Percentiles rank a stretch among this genome's conserved stretches.
phyloP scores from a whole-genome alignment of 2,329 filamentous ascomycete species.

The Colletotrichum karsti region DNA sequence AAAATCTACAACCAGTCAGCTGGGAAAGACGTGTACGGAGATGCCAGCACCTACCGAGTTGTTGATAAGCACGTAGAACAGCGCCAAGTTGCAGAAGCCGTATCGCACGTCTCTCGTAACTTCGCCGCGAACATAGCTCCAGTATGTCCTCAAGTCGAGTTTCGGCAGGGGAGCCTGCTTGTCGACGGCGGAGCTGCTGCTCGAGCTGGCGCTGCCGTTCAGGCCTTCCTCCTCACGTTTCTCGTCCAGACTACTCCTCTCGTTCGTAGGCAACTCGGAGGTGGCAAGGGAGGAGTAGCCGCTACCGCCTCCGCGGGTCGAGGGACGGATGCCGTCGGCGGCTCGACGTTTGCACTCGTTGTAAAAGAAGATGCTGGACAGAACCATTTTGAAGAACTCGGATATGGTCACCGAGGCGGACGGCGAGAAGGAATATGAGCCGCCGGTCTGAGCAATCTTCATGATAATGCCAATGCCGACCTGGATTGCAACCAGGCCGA shows the following conservation, averaged over 20 bases:
- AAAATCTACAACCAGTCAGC: conserved; percentile 36
- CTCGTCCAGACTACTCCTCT: conserved; percentile 31
- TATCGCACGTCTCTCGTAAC: conserved; percentile 38
- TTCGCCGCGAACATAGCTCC: conserved; percentile 33
- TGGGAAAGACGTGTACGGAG: background rate
- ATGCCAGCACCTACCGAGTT: conserved; percentile 35
- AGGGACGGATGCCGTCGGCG: conserved; percentile 28
- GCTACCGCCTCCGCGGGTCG: conserved; percentile 27
- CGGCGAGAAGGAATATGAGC: conserved; percentile 38
- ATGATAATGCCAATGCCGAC: conserved; percentile 44
- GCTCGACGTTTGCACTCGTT: conserved; percentile 34
- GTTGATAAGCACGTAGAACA: conserved; percentile 44
- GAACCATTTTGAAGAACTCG: conserved; percentile 40
- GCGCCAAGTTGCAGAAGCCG: conserved; percentile 40
- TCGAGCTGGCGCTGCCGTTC: conserved; percentile 22
- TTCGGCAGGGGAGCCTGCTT: conserved; percentile 15
- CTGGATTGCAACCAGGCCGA: conserved; percentile 42
- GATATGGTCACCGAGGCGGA: conserved; percentile 42
- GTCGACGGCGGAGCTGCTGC: conserved; percentile 6
- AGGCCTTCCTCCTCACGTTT: conserved; percentile 29
- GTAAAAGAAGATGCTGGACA: conserved; percentile 39
- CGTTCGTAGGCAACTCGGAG: conserved; percentile 25
- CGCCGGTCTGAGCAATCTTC: conserved; percentile 38
- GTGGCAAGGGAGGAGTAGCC: conserved; percentile 25
- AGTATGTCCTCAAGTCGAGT: conserved; percentile 29